Conservation (phyloP, 1,139 yeast genomes). For the Suhomyces guaymorum region DNA sequence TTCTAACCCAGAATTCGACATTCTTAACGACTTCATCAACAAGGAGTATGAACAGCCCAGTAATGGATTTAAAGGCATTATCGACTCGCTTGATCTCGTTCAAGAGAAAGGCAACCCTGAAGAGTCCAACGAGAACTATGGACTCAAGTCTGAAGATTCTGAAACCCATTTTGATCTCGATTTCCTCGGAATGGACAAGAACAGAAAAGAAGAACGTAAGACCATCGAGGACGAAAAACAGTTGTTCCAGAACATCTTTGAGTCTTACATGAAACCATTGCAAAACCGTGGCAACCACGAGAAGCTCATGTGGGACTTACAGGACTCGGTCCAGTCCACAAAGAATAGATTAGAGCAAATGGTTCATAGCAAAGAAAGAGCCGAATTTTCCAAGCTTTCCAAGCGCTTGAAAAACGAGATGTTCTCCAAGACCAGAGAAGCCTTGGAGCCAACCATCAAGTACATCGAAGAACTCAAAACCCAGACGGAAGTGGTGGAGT, state of each 20-base stretch:
- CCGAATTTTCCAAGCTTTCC: slow-evolving; percentile 16
- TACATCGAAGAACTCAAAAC: slow-evolving; percentile 21
- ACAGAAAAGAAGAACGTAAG: slow-evolving; percentile 8
- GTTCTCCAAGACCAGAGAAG: slow-evolving; percentile 20
- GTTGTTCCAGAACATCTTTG: slow-evolving; percentile 28
- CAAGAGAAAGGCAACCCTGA: slow-evolving; percentile 2
- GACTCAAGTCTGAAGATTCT: no score
- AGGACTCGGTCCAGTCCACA: slow-evolving; percentile 14
- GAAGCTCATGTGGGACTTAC: slow-evolving; percentile 11
- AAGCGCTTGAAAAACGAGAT: slow-evolving; percentile 18
- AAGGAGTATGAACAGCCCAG: slow-evolving; percentile 11
- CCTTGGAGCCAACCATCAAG: slow-evolving; percentile 28
- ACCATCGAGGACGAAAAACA: slow-evolving; percentile 25
- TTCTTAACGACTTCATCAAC: slow-evolving; percentile 17
- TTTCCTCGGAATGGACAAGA: slow-evolving; percentile 14
- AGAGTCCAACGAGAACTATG: slow-evolving; percentile 18
- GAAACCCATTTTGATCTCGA: slow-evolving; percentile 20
- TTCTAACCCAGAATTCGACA: slow-evolving; percentile 13
- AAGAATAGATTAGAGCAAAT: slow-evolving; percentile 15
- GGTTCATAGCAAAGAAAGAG: slow-evolving; percentile 8
- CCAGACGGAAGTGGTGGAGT: slow-evolving; percentile 17
- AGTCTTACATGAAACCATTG: slow-evolving; percentile 23
- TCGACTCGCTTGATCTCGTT: slow-evolving; percentile 8
- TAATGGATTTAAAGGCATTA: slow-evolving; percentile 8
- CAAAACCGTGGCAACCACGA: slow-evolving; percentile 10